Percentiles rank a stretch among this genome's conserved stretches.
phyloP scores from a whole-genome alignment of 352 stramenopile genomes.

The Phytophthora foliorum region DNA sequence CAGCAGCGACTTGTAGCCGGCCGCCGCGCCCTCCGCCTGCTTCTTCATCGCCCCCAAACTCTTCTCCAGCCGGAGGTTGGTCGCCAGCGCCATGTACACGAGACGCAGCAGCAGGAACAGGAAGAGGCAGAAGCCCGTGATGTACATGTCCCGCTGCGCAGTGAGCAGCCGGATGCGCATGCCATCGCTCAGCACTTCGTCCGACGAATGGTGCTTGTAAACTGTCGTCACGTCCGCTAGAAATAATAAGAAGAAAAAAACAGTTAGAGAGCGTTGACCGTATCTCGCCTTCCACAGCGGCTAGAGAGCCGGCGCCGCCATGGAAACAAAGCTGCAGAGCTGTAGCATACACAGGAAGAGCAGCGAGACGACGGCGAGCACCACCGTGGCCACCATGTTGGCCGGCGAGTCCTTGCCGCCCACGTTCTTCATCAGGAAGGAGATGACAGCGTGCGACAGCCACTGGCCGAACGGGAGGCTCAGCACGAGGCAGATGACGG shows the following conservation, averaged over 20 bases:
- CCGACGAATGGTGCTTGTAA: constrained; percentile 75
- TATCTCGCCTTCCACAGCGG: constrained; percentile 19
- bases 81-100: constrained; percentile 76
- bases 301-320: neutral
- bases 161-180: constrained; percentile 84
- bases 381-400: constrained; percentile 53
- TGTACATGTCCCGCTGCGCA: constrained; percentile 90
- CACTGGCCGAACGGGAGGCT: constrained; percentile 71
- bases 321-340: neutral
- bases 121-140: constrained; percentile 88
- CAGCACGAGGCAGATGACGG: constrained; percentile 53
- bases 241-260: constrained; percentile 19
- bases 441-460: constrained; percentile 61
- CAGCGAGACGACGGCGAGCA: constrained; percentile 70
- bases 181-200: constrained; percentile 70
- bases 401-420: constrained; percentile 56
- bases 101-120: constrained; percentile 83
- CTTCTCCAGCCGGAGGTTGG: constrained; percentile 79
- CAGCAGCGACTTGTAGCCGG: constrained; percentile 74
- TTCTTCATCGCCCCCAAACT: constrained; percentile 80
- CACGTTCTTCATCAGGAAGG: constrained; percentile 61
- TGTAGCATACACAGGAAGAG: constrained; percentile 80
- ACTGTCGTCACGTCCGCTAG: constrained; percentile 76
- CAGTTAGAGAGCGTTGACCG: constrained; percentile 17
- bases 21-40: constrained; percentile 72